phyloP scores from a whole-genome alignment of 2,329 filamentous ascomycete species.

The Lojkania enalia region DNA sequence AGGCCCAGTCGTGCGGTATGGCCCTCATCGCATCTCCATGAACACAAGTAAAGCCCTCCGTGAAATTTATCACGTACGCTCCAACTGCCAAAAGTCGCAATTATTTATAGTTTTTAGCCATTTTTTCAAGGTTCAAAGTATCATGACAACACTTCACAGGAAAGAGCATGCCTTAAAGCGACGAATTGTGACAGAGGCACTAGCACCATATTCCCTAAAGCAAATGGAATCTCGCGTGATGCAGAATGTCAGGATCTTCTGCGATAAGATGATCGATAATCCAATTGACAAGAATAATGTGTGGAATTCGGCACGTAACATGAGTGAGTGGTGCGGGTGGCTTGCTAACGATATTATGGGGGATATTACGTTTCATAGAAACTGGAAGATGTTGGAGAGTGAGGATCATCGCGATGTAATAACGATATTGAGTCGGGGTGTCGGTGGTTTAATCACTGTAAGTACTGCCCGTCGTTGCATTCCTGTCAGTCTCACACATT shows the following conservation, averaged over 20 bases:
- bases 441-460: too few species aligned
- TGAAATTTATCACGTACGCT: conserved; percentile 17
- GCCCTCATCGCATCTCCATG: conserved; percentile 73
- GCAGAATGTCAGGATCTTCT: too few species aligned
- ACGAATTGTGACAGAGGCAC: too few species aligned
- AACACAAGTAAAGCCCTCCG: conserved; percentile 60
- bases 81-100: conserved; percentile 35
- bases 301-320: conserved; percentile 44
- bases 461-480: conserved; percentile 35
- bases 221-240: conserved; percentile 4
- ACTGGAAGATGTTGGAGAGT: conserved; percentile 40
- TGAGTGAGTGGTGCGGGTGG: conserved; percentile 45
- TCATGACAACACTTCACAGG: too few species aligned
- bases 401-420: conserved; percentile 36
- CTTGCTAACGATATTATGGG: conserved; percentile 52
- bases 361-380: conserved; percentile 42
- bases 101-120: conserved; percentile 36
- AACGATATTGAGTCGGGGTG: too few species aligned
- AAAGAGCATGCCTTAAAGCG: too few species aligned
- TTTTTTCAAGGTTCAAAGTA: conserved; percentile 24
- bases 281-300: conserved; percentile 31
- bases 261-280: too few species aligned
- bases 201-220: background rate
- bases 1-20: conserved; percentile 64
- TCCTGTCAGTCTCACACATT: conserved; percentile 43